These are phyloP conservation scores for Camillea tinctor DNA, from an alignment of 2,329 filamentous ascomycete genomes.

Conservation along the genomic window DNA sequence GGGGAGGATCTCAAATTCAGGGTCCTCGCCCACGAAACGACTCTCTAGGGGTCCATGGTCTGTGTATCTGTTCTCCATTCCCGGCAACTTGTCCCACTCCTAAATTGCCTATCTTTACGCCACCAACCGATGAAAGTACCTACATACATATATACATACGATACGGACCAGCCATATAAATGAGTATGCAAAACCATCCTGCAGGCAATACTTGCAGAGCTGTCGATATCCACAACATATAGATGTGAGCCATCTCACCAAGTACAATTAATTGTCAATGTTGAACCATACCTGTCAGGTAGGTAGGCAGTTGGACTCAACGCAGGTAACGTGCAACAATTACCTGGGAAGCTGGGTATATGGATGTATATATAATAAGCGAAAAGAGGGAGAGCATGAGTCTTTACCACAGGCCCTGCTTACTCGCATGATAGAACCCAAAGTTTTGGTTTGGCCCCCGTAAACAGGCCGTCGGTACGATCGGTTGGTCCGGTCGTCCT, in stretches of 20 bases:
- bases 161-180: neutral
- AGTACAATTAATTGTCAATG: neutral
- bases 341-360: too few relatives aligned
- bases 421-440: neutral
- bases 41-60: neutral
- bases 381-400: too few relatives aligned
- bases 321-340: too few relatives aligned
- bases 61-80: neutral
- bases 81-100: neutral
- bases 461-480: neutral
- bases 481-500: neutral
- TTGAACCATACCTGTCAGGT: neutral
- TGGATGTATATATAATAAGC: neutral
- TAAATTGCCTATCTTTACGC: neutral
- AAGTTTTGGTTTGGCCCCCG: neutral
- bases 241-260: neutral
- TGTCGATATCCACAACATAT: neutral
- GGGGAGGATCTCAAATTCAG: neutral
- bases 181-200: neutral
- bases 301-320: neutral
- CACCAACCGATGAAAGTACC: neutral
- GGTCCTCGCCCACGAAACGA: neutral
- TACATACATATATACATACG: too few relatives aligned
- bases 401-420: neutral
- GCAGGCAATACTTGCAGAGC: neutral